These are phyloP conservation scores for Cylindrotheca fusiformis DNA, from an alignment of 108 stramenopile genomes.

Conservation along the genomic window DNA sequence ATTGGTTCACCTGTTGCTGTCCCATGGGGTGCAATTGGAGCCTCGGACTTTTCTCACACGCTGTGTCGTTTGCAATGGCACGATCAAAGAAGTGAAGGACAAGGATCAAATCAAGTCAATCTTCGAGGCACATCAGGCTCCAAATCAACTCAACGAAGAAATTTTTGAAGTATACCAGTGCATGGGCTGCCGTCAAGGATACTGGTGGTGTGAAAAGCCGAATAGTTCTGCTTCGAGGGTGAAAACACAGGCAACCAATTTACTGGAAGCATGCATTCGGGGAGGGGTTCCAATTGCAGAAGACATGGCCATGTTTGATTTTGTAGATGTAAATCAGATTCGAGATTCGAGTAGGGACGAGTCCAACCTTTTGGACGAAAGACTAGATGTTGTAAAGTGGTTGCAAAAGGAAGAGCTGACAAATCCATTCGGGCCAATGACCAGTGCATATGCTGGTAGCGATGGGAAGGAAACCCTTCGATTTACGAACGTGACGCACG, in stretches of 20 bases:
- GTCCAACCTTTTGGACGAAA: not conserved
- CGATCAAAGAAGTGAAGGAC: conserved; percentile 55
- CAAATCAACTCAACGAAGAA: conserved; percentile 34
- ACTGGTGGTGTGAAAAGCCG: conserved; percentile 86
- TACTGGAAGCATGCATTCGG: conserved; percentile 60
- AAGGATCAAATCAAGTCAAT: conserved; percentile 48
- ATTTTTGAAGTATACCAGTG: conserved; percentile 72
- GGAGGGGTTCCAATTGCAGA: conserved; percentile 64
- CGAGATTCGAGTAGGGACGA: not conserved
- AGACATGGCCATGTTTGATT: conserved; percentile 67
- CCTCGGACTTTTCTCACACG: conserved; percentile 67
- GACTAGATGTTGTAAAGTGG: conserved; percentile 66
- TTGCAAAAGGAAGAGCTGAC: conserved; percentile 55
- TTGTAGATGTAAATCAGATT: conserved; percentile 53
- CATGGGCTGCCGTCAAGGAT: conserved; percentile 69
- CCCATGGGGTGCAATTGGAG: conserved; percentile 67
- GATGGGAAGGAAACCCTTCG: conserved; percentile 21
- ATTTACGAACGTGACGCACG: conserved; percentile 83
- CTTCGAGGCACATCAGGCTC: conserved; percentile 60
- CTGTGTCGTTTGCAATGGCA: conserved; percentile 87
- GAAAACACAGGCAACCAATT: conserved; percentile 61
- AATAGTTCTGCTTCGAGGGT: conserved; percentile 76
- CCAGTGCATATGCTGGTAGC: conserved; percentile 57
- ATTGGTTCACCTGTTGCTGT: conserved; percentile 62
- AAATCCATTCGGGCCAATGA: conserved; percentile 52